These are phyloP conservation scores for Gonapodya prolifera DNA, from an alignment of 192 early-diverging fungal species.

Conservation along the genomic window DNA sequence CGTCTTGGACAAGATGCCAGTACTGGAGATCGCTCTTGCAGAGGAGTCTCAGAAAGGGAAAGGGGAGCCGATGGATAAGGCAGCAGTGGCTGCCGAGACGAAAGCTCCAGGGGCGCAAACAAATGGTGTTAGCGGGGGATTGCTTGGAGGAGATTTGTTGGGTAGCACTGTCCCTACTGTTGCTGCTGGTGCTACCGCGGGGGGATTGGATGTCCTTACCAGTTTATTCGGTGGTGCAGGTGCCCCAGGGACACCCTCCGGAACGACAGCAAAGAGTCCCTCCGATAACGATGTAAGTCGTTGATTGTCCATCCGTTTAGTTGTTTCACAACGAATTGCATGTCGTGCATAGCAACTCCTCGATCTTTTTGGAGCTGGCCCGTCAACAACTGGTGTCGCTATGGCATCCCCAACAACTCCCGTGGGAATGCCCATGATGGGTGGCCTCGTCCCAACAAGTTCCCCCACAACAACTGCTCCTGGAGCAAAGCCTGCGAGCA, in stretches of 20 bases:
- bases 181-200: neutral
- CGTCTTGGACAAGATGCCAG: slow-evolving; percentile 89
- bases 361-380: slow-evolving; percentile 34
- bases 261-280: neutral
- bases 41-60: slow-evolving; percentile 34
- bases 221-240: neutral
- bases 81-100: slow-evolving; percentile 6
- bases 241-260: neutral
- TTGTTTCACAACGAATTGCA: neutral
- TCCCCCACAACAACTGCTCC: neutral
- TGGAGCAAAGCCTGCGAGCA: neutral
- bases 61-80: slow-evolving; percentile 18
- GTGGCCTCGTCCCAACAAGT: neutral
- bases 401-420: slow-evolving; percentile 8
- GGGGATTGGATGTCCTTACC: neutral
- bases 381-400: neutral
- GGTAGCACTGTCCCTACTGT: neutral
- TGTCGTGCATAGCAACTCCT: slow-evolving; percentile 29
- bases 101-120: neutral
- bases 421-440: slow-evolving; percentile 16
- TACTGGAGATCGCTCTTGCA: slow-evolving; percentile 41
- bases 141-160: slow-evolving; percentile 9
- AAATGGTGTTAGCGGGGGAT: slow-evolving; percentile 12
- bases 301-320: neutral
- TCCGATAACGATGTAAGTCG: neutral